Conservation (phyloP, 768 basidiomycete genomes). For the Phlebiopsis flavidoalba region DNA sequence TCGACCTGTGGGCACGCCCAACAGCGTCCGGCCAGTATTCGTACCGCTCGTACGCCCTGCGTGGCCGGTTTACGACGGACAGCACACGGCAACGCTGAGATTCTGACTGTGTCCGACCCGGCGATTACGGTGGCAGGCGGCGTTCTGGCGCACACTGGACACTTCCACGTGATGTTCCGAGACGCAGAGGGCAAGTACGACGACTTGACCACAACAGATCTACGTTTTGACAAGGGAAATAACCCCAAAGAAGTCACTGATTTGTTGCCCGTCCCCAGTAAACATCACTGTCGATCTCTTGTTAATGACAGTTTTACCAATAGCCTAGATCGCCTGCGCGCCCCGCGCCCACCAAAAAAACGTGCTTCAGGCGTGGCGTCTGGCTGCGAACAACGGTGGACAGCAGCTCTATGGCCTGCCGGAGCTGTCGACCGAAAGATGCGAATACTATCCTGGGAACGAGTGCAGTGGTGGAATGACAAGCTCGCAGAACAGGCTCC, state of each 20-base stretch:
- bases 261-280: slow-evolving; percentile 14
- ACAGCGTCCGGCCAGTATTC: slow-evolving; percentile 16
- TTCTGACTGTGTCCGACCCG: slow-evolving; percentile 15
- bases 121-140: slow-evolving; percentile 9
- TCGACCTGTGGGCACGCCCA: slow-evolving; percentile 26
- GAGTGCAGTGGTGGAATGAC: slow-evolving; percentile 20
- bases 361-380: slow-evolving; percentile 13
- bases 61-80: slow-evolving; percentile 19
- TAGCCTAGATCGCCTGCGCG: slow-evolving; percentile 15
- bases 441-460: slow-evolving; percentile 2
- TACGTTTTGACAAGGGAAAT: slow-evolving; percentile 20
- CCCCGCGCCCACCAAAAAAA: slow-evolving; percentile 6
- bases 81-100: slow-evolving; percentile 16
- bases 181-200: slow-evolving; percentile 7
- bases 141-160: slow-evolving; percentile 11
- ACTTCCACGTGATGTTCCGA: slow-evolving; percentile 17
- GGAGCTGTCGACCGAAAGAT: slow-evolving; percentile 14
- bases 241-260: slow-evolving; percentile 14
- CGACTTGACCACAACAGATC: slow-evolving; percentile 19
- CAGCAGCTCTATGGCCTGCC: slow-evolving; percentile 10
- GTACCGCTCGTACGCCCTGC: slow-evolving; percentile 17
- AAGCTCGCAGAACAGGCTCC: slow-evolving; percentile 13
- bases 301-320: too few relatives aligned
- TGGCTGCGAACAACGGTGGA: slow-evolving; percentile 6
- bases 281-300: too few relatives aligned